phyloP scores from a whole-genome alignment of 1,139 yeast species.

The Groenewaldozyma sp. region DNA sequence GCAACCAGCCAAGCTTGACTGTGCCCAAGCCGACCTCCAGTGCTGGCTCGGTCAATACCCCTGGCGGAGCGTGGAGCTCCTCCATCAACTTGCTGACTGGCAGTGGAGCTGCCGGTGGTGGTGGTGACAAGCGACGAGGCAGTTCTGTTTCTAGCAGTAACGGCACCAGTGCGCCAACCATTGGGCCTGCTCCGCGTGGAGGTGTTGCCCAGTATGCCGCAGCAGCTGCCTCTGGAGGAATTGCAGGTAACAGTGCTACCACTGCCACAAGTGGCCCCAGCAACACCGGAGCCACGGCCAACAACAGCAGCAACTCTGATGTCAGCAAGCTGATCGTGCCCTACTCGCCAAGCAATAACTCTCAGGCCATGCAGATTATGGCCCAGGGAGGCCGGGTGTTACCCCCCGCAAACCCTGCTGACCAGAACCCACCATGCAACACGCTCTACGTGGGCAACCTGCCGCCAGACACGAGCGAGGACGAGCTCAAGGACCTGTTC shows the following conservation, averaged over 20 bases:
- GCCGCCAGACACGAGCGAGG: conserved; percentile 95
- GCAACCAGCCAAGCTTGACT: conserved; percentile 3
- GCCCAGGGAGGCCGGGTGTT: conserved; percentile 44
- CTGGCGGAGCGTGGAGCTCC: conserved; percentile 3
- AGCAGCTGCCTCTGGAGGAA: conserved; percentile 8
- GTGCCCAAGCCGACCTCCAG: conserved; percentile 1
- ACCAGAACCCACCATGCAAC: conserved; percentile 97
- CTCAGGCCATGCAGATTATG: conserved; percentile 27
- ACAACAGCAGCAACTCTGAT: conserved; percentile 10
- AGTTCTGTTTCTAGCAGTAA: conserved; percentile 5
- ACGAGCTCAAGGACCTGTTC: conserved; percentile 79
- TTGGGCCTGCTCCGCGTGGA: conserved; percentile 11
- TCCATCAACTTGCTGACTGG: neutral
- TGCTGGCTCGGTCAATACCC: conserved; percentile 3
- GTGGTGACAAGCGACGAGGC: neutral
- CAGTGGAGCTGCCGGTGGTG: neutral
- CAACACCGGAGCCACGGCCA: conserved; percentile 5
- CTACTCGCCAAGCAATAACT: conserved; percentile 27
- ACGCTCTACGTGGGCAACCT: conserved; percentile 92
- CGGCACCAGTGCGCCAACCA: conserved; percentile 6
- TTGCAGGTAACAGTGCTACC: conserved; percentile 5
- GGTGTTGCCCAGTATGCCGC: conserved; percentile 8
- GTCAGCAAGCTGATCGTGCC: conserved; percentile 24
- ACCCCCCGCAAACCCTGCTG: conserved; percentile 98
- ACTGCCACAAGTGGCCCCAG: conserved; percentile 5